Percentiles rank a stretch among this genome's conserved stretches.
These are phyloP conservation scores for Entomortierella beljakovae DNA, from an alignment of 192 early-diverging fungal species.

Conservation along the genomic window DNA sequence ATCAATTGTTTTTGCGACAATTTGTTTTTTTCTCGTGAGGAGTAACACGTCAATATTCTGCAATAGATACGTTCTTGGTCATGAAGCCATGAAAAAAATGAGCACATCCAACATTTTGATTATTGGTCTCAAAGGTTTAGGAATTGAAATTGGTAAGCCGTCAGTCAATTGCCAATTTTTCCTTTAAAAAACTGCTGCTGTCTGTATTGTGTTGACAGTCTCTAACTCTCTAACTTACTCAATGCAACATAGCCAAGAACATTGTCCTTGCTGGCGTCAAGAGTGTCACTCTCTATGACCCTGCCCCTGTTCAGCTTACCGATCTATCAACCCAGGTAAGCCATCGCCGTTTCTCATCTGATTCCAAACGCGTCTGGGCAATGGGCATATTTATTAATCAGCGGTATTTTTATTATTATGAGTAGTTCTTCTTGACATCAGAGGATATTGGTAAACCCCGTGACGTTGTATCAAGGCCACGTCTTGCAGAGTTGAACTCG, in stretches of 20 bases:
- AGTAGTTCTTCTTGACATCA: conserved; percentile 88
- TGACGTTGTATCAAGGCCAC: conserved; percentile 78
- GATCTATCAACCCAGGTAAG: conserved; percentile 95
- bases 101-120: conserved; percentile 95
- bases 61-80: conserved; percentile 88
- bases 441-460: conserved; percentile 91
- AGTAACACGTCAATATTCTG: not conserved
- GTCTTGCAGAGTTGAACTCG: conserved; percentile 94
- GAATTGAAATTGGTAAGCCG: conserved; percentile 93
- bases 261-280: conserved; percentile 98
- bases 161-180: no score
- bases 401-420: not conserved
- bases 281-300: conserved; percentile 96
- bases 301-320: conserved; percentile 73
- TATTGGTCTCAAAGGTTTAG: conserved; percentile 95
- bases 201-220: no score
- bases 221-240: no score
- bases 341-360: not conserved
- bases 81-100: conserved; percentile 99
- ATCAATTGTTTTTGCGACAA: not conserved
- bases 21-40: not conserved
- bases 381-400: not conserved
- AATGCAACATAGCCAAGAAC: conserved; percentile 93
- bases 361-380: not conserved
- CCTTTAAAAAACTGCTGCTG: no score